phyloP scores from a whole-genome alignment of 2,329 filamentous ascomycete species.

The Waltergamsia citrina region DNA sequence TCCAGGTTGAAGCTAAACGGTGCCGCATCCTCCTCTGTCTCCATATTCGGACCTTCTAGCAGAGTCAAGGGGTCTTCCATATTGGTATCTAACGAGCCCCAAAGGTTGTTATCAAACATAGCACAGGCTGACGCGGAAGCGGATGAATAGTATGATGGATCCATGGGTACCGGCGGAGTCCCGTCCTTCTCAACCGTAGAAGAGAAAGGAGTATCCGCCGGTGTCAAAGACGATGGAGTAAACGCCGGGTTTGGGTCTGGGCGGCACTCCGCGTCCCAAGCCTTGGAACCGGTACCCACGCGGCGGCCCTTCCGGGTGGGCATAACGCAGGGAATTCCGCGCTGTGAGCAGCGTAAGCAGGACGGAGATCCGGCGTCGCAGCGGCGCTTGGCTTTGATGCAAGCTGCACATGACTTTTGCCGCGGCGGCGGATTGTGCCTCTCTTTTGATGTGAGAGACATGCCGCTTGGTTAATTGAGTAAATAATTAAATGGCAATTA shows the following conservation, averaged over 20 bases:
- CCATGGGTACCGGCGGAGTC: neutral
- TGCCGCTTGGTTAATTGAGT: no score
- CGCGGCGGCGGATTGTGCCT: slow-evolving; percentile 33
- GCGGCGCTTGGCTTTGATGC: slow-evolving; percentile 46
- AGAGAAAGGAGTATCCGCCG: neutral
- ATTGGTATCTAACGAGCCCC: no score
- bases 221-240: neutral
- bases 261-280: neutral
- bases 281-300: neutral
- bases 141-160: no score
- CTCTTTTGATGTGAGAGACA: slow-evolving; percentile 23
- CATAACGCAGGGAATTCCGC: slow-evolving; percentile 38
- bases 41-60: no score
- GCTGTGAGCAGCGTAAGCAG: slow-evolving; percentile 41
- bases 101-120: neutral
- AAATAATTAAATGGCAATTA: no score
- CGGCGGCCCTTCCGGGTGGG: slow-evolving; percentile 9
- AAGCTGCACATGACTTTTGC: slow-evolving; percentile 47
- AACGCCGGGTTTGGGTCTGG: neutral
- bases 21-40: no score
- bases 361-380: slow-evolving; percentile 42
- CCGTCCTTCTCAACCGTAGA: neutral
- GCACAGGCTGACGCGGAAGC: no score
- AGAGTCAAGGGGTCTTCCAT: no score
- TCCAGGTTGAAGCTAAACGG: neutral